A percentile compares a stretch with the other conserved stretches of the same genome.
phyloP scores from a whole-genome alignment of 176 grass and related monocot genomes.

The Urochloa ruziziensis region DNA sequence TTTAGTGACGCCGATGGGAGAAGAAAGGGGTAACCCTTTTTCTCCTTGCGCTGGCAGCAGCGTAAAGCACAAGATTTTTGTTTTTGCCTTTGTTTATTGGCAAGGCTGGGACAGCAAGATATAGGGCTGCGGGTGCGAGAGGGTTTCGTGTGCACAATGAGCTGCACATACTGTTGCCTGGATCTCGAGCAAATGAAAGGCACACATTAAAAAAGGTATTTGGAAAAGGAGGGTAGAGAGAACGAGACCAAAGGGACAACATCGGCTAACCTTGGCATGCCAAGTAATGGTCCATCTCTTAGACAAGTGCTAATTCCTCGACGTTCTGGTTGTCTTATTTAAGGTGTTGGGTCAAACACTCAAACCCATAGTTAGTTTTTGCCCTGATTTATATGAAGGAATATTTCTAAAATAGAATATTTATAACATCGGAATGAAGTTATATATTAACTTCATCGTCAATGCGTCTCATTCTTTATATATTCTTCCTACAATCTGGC shows the following conservation, averaged over 20 bases:
- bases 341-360: neutral
- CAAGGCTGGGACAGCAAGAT: conserved; percentile 10
- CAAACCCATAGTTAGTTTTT: neutral
- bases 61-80: conserved; percentile 33
- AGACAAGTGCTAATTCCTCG: neutral
- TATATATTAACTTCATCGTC: too few relatives aligned
- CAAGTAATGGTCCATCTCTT: neutral
- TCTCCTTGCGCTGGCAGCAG: neutral
- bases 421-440: too few relatives aligned
- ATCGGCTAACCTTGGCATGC: neutral
- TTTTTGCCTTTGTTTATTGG: conserved; percentile 6
- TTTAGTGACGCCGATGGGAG: conserved; percentile 27
- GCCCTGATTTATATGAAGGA: too few relatives aligned
- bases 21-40: conserved; percentile 28
- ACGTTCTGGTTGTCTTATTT: neutral
- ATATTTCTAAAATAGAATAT: neutral
- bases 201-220: neutral
- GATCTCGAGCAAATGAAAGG: neutral
- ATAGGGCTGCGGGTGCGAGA: conserved; percentile 18
- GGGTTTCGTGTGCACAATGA: conserved; percentile 39
- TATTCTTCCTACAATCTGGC: too few relatives aligned
- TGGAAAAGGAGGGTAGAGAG: neutral
- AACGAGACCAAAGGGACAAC: neutral
- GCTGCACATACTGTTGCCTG: neutral
- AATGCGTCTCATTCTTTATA: too few relatives aligned